Percentiles rank a stretch among this genome's conserved stretches.
Conservation (phyloP, 2,329 filamentous ascomycete species). For the Cladobotryum protrusum region DNA sequence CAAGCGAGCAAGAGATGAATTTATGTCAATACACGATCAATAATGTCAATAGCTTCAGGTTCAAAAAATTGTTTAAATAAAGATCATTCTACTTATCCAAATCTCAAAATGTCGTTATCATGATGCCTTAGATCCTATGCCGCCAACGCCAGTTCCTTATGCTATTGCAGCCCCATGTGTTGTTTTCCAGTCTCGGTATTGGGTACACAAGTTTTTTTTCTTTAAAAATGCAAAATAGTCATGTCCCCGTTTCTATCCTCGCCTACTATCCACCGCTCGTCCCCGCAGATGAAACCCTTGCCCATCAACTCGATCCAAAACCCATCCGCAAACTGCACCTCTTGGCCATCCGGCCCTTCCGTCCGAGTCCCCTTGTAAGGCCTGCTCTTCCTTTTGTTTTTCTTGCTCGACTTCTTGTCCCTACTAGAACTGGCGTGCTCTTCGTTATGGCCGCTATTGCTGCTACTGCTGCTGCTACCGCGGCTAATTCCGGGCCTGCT, state of each 20-base stretch:
- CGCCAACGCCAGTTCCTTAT: too few relatives aligned
- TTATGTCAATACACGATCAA: too few relatives aligned
- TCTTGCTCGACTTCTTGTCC: too few relatives aligned
- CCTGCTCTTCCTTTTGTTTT: constrained; percentile 6
- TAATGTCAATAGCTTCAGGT: too few relatives aligned
- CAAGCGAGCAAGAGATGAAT: too few relatives aligned
- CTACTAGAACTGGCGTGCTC: too few relatives aligned
- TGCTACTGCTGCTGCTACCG: constrained; percentile 5
- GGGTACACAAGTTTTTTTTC: too few relatives aligned
- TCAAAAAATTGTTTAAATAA: too few relatives aligned
- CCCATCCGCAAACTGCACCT: constrained; percentile 36
- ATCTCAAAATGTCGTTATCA: too few relatives aligned
- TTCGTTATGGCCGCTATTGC: background rate
- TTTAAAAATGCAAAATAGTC: constrained; percentile 47
- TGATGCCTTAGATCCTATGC: too few relatives aligned
- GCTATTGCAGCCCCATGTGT: constrained; percentile 1
- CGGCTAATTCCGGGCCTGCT: background rate
- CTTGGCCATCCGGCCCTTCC: constrained; percentile 20
- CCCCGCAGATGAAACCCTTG: constrained; percentile 50
- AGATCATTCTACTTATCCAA: too few relatives aligned
- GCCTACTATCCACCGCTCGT: constrained; percentile 57
- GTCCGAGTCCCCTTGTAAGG: background rate
- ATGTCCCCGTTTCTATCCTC: constrained; percentile 47
- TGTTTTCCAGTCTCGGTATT: constrained; percentile 8
- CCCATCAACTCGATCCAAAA: constrained; percentile 44